Evolutionary conservation across 768 basidiomycete genomes (phyloP).

Genomic region (Paxillus ammoniavirescens): DNA sequence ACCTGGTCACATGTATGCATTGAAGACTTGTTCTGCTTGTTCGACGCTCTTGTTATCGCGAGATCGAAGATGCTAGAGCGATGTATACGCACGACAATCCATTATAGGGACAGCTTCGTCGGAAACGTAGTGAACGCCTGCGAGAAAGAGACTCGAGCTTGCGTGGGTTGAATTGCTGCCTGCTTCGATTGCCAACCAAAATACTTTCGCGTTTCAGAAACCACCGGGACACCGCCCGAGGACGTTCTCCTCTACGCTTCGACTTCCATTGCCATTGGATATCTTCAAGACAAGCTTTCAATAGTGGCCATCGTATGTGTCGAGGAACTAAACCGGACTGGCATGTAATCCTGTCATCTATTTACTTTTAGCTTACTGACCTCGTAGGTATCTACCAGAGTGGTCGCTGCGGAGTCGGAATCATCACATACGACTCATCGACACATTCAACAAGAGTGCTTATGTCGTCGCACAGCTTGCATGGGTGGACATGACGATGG

Average conservation of each 20-base stretch:
- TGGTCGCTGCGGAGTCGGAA: constrained; percentile 37
- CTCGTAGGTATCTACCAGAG: constrained; percentile 41
- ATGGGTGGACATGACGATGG: constrained; percentile 39
- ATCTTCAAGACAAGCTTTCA: constrained; percentile 38
- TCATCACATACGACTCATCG: constrained; percentile 38
- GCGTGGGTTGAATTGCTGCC: constrained; percentile 18
- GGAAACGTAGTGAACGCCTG: constrained; percentile 15
- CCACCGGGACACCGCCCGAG: constrained; percentile 35
- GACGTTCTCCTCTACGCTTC: constrained; percentile 24
- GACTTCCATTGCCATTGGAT: constrained; percentile 29
- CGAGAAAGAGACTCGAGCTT: constrained; percentile 23
- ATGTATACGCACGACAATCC: constrained; percentile 17
- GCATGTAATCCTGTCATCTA: constrained; percentile 15
- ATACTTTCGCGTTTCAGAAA: constrained; percentile 18
- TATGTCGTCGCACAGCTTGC: constrained; percentile 20
- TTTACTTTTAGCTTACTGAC: neutral
- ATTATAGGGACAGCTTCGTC: constrained; percentile 17
- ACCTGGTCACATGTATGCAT: constrained; percentile 25
- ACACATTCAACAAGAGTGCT: constrained; percentile 35
- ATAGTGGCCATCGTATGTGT: constrained; percentile 37
- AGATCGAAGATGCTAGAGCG: constrained; percentile 24
- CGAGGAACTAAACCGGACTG: constrained; percentile 47
- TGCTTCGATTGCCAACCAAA: neutral
- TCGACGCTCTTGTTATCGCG: constrained; percentile 18
- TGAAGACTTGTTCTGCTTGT: constrained; percentile 24